A percentile compares a stretch with the other conserved stretches of the same genome.
Conservation (phyloP, 73 alveolate genomes). For the Breviolum minutum region DNA sequence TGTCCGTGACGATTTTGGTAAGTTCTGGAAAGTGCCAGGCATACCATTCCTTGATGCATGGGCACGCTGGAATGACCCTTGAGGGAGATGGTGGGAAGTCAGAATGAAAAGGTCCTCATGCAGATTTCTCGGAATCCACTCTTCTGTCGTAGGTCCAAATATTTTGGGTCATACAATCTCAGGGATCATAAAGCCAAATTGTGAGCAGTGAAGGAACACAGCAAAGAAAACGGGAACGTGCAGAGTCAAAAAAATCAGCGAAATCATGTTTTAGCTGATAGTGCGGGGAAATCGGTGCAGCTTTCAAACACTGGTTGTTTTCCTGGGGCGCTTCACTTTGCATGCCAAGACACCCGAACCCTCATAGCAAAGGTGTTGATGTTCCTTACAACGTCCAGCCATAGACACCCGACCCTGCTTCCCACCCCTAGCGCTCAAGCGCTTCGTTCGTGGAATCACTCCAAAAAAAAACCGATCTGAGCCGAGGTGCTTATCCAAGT, state of each 20-base stretch:
- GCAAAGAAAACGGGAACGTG: background rate
- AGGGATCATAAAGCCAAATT: too few species aligned
- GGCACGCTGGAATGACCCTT: background rate
- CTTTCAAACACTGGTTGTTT: too few species aligned
- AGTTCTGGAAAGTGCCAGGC: conserved; percentile 99
- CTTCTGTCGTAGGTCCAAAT: background rate
- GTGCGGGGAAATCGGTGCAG: too few species aligned
- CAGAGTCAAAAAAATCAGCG: background rate
- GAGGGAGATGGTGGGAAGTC: background rate
- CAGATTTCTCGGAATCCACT: too few species aligned
- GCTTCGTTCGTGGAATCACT: background rate
- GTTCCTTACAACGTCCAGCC: conserved; percentile 95
- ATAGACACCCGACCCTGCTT: too few species aligned
- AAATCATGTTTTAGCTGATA: background rate
- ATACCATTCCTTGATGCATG: conserved; percentile 98
- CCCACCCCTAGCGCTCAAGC: background rate
- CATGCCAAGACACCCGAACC: conserved; percentile 97
- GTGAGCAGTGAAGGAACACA: background rate
- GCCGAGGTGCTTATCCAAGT: conserved; percentile 97
- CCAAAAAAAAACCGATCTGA: background rate
- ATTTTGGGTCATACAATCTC: too few species aligned
- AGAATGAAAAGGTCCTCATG: background rate
- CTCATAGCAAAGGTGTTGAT: conserved; percentile 99
- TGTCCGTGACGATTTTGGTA: conserved; percentile 99
- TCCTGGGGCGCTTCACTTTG: too few species aligned